Conservation (phyloP, 2,329 filamentous ascomycete genomes). For the Elsinoe necatrix region DNA sequence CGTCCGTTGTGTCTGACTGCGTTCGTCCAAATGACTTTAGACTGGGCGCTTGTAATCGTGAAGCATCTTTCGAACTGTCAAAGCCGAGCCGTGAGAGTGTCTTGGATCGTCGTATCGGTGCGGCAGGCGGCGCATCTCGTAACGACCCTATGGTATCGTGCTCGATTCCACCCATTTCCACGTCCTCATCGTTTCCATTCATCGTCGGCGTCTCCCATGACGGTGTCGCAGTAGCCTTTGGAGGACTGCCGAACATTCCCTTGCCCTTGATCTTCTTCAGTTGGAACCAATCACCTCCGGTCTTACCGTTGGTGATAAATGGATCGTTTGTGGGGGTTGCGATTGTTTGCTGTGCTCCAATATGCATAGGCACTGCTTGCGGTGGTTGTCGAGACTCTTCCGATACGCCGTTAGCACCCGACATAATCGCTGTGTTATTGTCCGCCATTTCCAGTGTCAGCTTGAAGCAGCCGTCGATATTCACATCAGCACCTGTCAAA, state of each 20-base stretch:
- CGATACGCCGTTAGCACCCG: constrained; percentile 17
- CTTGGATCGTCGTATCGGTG: constrained; percentile 37
- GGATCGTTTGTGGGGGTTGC: constrained; percentile 36
- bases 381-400: not conserved
- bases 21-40: constrained; percentile 31
- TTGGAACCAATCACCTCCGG: constrained; percentile 16
- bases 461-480: constrained; percentile 80
- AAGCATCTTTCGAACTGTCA: constrained; percentile 27
- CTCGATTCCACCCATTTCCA: constrained; percentile 27
- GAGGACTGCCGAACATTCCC: constrained; percentile 17
- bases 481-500: constrained; percentile 61
- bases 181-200: constrained; percentile 38
- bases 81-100: constrained; percentile 28
- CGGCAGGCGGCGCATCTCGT: constrained; percentile 39
- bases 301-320: constrained; percentile 32
- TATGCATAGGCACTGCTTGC: constrained; percentile 1
- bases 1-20: constrained; percentile 33
- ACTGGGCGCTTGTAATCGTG: constrained; percentile 33
- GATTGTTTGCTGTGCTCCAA: constrained; percentile 1
- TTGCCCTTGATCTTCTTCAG: constrained; percentile 18
- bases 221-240: constrained; percentile 8
- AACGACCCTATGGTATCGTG: constrained; percentile 18
- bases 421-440: constrained; percentile 35
- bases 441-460: constrained; percentile 54
- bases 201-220: constrained; percentile 41